Conservation (phyloP, 2,329 filamentous ascomycete genomes). For the Fusarium papillatum region DNA sequence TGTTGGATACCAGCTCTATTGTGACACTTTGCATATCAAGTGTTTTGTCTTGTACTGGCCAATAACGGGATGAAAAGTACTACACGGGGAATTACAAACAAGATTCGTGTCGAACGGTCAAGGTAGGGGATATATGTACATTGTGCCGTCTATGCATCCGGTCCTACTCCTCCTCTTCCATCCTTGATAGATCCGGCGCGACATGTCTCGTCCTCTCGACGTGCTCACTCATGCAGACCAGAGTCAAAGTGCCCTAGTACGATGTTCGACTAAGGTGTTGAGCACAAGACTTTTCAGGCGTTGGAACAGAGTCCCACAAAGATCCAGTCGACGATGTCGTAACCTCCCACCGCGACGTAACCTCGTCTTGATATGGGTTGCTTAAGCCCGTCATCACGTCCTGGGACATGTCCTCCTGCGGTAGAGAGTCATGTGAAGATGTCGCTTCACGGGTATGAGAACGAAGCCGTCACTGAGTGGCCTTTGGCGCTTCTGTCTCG, state of each 20-base stretch:
- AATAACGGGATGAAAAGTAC: neutral
- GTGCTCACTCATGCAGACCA: neutral
- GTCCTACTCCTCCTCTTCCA: neutral
- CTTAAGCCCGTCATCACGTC: neutral
- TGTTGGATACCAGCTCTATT: neutral
- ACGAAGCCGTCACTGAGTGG: constrained; percentile 33
- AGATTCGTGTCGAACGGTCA: neutral
- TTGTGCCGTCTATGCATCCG: neutral
- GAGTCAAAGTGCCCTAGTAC: constrained; percentile 27
- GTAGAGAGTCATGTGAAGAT: neutral
- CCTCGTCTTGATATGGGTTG: constrained; percentile 28
- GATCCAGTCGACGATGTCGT: neutral
- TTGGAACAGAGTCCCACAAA: neutral
- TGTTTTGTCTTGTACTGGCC: neutral
- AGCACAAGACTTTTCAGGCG: constrained; percentile 34
- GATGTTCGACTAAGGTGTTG: constrained; percentile 40
- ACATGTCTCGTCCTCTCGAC: neutral
- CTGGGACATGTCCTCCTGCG: neutral
- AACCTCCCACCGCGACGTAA: constrained; percentile 34
- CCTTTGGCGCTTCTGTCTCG: constrained; percentile 11
- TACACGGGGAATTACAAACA: neutral
- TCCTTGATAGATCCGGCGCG: neutral
- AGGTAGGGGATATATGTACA: neutral
- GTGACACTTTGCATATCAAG: neutral
- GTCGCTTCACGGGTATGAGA: neutral